phyloP scores from a whole-genome alignment of 441 rosid genomes.

The Viola pubescens region DNA sequence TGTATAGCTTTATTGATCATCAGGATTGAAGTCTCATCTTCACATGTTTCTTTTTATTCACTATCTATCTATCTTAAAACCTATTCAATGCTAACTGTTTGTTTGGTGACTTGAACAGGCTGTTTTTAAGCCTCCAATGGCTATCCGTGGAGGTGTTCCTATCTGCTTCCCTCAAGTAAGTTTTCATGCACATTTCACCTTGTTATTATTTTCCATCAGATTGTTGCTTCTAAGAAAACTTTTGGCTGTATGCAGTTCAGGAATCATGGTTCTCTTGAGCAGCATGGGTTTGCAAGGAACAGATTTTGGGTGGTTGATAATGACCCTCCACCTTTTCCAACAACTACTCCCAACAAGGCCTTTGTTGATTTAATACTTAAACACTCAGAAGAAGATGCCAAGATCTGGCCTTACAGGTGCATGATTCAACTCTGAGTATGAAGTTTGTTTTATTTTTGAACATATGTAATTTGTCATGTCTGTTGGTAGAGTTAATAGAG shows the following conservation, averaged over 20 bases:
- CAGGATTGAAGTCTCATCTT: neutral
- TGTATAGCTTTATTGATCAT: neutral
- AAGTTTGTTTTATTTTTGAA: too few species aligned
- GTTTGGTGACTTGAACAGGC: conserved; percentile 35
- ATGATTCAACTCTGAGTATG: conserved; percentile 9
- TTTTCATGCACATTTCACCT: conserved; percentile 4
- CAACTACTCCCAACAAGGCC: conserved; percentile 36
- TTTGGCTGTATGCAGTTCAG: conserved; percentile 47
- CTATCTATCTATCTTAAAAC: neutral
- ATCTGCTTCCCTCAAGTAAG: conserved; percentile 92
- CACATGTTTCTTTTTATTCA: neutral
- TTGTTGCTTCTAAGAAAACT: conserved; percentile 2
- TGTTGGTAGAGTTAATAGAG: too few species aligned
- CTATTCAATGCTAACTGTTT: neutral
- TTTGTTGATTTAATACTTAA: conserved; percentile 61
- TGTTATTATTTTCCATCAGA: neutral
- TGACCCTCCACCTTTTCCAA: conserved; percentile 53
- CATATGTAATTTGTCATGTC: too few species aligned
- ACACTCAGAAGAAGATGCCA: conserved; percentile 63
- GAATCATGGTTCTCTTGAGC: conserved; percentile 55
- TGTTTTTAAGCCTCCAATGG: conserved; percentile 57
- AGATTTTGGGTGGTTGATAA: conserved; percentile 66
- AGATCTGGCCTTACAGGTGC: conserved; percentile 80
- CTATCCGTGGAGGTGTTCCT: conserved; percentile 87
- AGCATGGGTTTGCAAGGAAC: conserved; percentile 89